Percentiles rank a stretch among this genome's conserved stretches.
phyloP scores from a whole-genome alignment of 441 rosid genomes.

The Hypseocharis bilobata region DNA sequence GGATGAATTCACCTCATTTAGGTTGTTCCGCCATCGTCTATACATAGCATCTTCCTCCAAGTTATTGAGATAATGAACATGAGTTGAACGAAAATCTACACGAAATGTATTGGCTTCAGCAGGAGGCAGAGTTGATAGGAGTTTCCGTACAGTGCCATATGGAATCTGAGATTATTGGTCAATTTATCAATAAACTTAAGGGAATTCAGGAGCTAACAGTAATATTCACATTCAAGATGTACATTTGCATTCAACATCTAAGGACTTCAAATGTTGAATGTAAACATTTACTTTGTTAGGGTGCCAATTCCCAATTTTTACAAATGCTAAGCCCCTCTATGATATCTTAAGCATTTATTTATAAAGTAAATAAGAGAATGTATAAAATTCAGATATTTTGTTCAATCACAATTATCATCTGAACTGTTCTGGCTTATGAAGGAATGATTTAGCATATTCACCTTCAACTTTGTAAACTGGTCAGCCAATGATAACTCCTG shows the following conservation, averaged over 20 bases:
- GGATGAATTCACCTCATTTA: slow-evolving; percentile 64
- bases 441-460: slow-evolving; percentile 25
- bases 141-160: slow-evolving; percentile 46
- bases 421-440: slow-evolving; percentile 2
- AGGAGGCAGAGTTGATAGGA: slow-evolving; percentile 56
- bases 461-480: slow-evolving; percentile 87
- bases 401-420: slow-evolving; percentile 6
- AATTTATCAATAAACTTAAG: slow-evolving; percentile 20
- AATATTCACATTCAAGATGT: neutral
- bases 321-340: neutral
- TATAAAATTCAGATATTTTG: no score
- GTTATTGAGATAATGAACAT: slow-evolving; percentile 92
- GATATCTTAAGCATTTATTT: neutral
- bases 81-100: slow-evolving; percentile 85
- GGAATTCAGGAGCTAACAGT: slow-evolving; percentile 13
- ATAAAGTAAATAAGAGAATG: neutral
- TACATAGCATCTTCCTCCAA: slow-evolving; percentile 97
- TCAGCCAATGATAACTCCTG: slow-evolving; percentile 83
- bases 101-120: slow-evolving; percentile 70
- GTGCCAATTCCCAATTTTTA: neutral
- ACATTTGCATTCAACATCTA: no score
- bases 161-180: slow-evolving; percentile 56
- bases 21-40: slow-evolving; percentile 84
- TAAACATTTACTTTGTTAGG: neutral
- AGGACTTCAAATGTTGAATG: no score